Evolutionary conservation across 805 yeast genomes (phyloP), one percentile per base, ranked within the genome.

Genomic region (Komagataella populi): DNA sequence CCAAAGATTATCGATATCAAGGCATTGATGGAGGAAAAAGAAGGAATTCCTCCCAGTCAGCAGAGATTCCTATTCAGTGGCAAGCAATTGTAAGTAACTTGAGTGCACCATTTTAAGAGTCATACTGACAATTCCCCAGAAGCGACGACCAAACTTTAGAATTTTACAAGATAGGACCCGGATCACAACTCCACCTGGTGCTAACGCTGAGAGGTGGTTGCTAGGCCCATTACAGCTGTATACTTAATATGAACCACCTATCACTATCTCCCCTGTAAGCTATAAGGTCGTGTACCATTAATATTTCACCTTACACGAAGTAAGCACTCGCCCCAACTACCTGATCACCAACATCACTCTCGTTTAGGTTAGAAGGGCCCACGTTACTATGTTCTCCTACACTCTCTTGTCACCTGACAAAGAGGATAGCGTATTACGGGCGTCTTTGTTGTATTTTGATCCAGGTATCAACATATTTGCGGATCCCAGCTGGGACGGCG

Each of bases 31-130:
- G 98, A 93, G 65, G 96, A 91, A 62, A 87, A 87, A 60, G 98
- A 91, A 65, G 99, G 98, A 1, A 91, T 91, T 52, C 96, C 98
- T 2, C 97, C 98, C 8, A 81, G 86, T 30, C 99, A 91, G 69
- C 99, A 93, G 68, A 79, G 96, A 58, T 79, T 91, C 57, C 83
- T 91, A 60, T 88, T 78, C 68, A 82, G 85, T 52, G 99, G 99
- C 18, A 86, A 87, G 58, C 97, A 91, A 70, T 77, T 91, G 84
- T 78, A 70, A 64, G 85, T 74, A 52, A 23, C 23, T 17, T n/a
- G 12, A 16, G 8, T 23, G 12, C 17, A 14, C 12, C 47, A 7
- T 6, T 22, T 23, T 23, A 4, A n/a, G 17, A n/a, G 48, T 39
- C 23, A 7, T 23, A 47, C 45, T 46, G 20, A 17, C 44, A 23